These are phyloP conservation scores for Didymella pomorum DNA, from an alignment of 2,329 filamentous ascomycete genomes.

Conservation along the genomic window DNA sequence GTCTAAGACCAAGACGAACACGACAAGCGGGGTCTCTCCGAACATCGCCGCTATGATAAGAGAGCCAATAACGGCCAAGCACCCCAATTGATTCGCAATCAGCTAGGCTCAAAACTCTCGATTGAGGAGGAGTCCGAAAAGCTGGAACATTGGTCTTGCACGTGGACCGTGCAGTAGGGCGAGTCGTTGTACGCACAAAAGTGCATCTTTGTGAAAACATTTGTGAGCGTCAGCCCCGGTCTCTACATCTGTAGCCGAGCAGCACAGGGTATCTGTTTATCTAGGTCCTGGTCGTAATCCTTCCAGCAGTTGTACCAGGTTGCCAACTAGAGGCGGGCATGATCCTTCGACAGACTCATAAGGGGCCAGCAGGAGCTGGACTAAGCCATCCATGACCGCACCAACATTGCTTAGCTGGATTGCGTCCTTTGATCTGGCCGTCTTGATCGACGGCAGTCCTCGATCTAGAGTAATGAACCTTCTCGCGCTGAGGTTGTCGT, in stretches of 20 bases:
- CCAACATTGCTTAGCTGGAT: constrained; percentile 63
- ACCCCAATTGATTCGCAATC: not conserved
- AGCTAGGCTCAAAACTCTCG: not conserved
- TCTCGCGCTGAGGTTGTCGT: constrained; percentile 61
- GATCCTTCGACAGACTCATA: constrained; percentile 39
- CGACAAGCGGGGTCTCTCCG: constrained; percentile 13
- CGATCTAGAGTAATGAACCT: constrained; percentile 66
- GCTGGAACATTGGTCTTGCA: constrained; percentile 9
- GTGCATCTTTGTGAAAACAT: not conserved
- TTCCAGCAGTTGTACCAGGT: constrained; percentile 69
- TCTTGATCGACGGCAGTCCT: constrained; percentile 61
- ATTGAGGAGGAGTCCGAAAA: not conserved
- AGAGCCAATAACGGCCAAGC: constrained; percentile 2
- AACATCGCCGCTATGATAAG: constrained; percentile 4
- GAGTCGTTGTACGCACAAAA: constrained; percentile 4
- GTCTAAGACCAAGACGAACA: constrained; percentile 10
- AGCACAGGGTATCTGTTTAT: constrained; percentile 9
- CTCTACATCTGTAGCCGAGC: constrained; percentile 16
- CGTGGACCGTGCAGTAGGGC: constrained; percentile 1
- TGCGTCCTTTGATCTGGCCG: constrained; percentile 27
- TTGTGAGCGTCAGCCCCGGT: not conserved
- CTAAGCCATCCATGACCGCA: constrained; percentile 66
- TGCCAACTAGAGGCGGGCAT: constrained; percentile 70
- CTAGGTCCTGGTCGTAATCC: constrained; percentile 64
- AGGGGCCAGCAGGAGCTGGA: constrained; percentile 66